Evolutionary conservation across 129 eudicot genomes (phyloP).

Genomic region (Kitagawia praeruptora): DNA sequence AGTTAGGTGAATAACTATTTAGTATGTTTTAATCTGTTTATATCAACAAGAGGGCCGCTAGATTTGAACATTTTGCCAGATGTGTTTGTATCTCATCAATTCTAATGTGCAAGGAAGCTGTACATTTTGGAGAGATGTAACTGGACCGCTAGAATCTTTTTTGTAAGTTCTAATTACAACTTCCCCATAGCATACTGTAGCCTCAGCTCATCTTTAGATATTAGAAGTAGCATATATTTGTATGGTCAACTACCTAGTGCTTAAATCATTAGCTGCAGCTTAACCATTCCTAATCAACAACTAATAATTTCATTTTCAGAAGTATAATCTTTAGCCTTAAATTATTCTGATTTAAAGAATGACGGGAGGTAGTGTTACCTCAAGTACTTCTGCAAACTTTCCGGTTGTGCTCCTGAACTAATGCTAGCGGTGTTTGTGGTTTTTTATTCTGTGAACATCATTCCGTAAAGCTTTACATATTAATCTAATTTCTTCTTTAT

Average conservation of each 20-base stretch:
- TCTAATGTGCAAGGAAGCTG: background rate
- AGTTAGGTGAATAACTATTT: background rate
- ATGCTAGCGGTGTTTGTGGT: background rate
- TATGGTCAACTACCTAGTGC: background rate
- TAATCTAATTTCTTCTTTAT: background rate
- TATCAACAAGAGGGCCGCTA: no score
- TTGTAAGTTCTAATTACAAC: background rate
- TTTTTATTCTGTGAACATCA: background rate
- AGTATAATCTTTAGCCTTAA: background rate
- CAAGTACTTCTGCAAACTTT: background rate
- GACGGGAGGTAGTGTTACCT: background rate
- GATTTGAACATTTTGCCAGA: background rate
- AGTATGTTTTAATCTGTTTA: no score
- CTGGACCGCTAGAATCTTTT: background rate
- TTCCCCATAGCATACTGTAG: background rate
- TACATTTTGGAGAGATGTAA: background rate
- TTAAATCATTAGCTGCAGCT: background rate
- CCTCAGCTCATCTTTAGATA: background rate
- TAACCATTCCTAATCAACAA: background rate
- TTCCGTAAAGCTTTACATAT: background rate
- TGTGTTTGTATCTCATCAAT: background rate
- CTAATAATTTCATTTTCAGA: background rate
- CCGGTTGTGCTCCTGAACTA: background rate
- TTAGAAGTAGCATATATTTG: background rate
- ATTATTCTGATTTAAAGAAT: background rate